Evolutionary conservation across 2,329 filamentous ascomycete species (phyloP).

Genomic region (Zymoseptoria pseudotritici): DNA sequence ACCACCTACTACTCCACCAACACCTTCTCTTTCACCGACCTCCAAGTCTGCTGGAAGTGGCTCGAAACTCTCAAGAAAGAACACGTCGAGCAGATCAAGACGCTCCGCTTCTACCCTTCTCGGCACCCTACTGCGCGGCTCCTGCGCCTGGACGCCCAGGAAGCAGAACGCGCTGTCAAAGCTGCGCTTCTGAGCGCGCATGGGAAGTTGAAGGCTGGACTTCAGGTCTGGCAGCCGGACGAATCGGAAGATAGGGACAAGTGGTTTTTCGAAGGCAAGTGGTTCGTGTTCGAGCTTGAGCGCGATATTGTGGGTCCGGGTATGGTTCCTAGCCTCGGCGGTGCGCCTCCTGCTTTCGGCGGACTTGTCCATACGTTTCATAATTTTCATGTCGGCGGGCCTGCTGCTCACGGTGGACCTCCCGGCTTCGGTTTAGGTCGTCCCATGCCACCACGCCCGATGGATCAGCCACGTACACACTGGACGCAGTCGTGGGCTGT

Average conservation of each 20-base stretch:
- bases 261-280: not conserved
- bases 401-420: too few species aligned
- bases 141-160: not conserved
- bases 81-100: not conserved
- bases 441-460: too few species aligned
- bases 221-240: not conserved
- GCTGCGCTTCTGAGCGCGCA: not conserved
- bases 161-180: not conserved
- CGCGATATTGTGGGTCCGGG: too few species aligned
- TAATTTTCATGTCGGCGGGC: too few species aligned
- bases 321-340: too few species aligned
- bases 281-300: not conserved
- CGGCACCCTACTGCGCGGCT: not conserved
- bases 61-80: not conserved
- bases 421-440: too few species aligned
- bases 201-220: not conserved
- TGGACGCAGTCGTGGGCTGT: not conserved
- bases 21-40: not conserved
- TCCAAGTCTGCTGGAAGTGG: not conserved
- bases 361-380: too few species aligned
- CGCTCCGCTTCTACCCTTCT: not conserved
- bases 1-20: not conserved
- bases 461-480: too few species aligned
- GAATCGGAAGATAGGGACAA: not conserved
- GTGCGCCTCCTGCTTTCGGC: too few species aligned